These are phyloP conservation scores for Pyrenophora tritici-repentis DNA, from an alignment of 2,329 filamentous ascomycete genomes.

Conservation along the genomic window DNA sequence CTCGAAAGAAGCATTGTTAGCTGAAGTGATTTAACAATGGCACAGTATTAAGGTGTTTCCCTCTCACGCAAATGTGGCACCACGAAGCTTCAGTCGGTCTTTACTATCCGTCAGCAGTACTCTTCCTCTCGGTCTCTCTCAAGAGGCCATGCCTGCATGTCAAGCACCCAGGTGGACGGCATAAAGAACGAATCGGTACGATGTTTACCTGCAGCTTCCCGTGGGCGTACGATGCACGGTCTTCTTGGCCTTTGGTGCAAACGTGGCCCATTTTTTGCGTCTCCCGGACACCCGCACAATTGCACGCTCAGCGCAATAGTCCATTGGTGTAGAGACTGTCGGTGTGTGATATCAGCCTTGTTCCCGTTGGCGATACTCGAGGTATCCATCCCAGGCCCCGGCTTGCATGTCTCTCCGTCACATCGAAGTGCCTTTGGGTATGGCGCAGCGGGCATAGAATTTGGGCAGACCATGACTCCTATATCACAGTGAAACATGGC, in stretches of 20 bases:
- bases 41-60: constrained; percentile 4
- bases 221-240: constrained; percentile 38
- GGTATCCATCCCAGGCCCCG: constrained; percentile 12
- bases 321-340: constrained; percentile 24
- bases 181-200: constrained; percentile 31
- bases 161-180: constrained; percentile 24
- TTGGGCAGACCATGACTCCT: neutral
- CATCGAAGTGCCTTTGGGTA: neutral
- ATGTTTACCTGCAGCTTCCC: constrained; percentile 40
- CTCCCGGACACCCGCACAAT: constrained; percentile 23
- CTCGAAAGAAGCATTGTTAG: neutral
- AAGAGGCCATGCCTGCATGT: constrained; percentile 12
- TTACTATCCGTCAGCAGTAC: constrained; percentile 13
- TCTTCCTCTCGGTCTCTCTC: constrained; percentile 3
- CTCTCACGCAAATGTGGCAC: constrained; percentile 14
- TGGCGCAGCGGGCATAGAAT: neutral
- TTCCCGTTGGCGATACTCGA: constrained; percentile 34
- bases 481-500: constrained; percentile 14
- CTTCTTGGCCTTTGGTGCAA: constrained; percentile 34
- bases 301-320: constrained; percentile 8
- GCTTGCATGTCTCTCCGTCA: neutral
- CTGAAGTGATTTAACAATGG: constrained; percentile 1
- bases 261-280: constrained; percentile 37
- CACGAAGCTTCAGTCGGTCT: constrained; percentile 2
- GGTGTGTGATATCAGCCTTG: constrained; percentile 19